Conservation (phyloP, 129 eudicot genomes). For the Artemisia argyi region DNA sequence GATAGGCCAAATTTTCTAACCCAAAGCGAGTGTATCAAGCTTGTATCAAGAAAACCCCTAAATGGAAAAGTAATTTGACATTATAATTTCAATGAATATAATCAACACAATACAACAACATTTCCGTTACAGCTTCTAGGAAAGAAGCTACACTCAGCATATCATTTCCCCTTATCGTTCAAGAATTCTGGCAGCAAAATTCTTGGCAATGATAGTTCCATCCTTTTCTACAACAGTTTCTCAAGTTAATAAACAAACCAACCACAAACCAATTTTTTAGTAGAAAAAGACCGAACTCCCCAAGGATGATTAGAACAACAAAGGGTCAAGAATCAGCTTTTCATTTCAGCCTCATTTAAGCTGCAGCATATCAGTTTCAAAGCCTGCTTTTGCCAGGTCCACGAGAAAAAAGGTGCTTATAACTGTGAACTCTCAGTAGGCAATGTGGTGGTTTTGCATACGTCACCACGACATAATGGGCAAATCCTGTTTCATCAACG, state of each 20-base stretch:
- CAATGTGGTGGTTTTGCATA: slow-evolving; percentile 43
- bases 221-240: slow-evolving; percentile 19
- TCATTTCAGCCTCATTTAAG: neutral
- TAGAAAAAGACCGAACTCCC: slow-evolving; percentile 31
- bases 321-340: slow-evolving; percentile 18
- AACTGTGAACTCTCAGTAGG: slow-evolving; percentile 20
- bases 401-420: slow-evolving; percentile 3
- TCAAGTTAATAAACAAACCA: slow-evolving; percentile 3
- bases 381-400: slow-evolving; percentile 15
- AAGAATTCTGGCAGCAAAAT: slow-evolving; percentile 30
- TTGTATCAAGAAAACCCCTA: neutral
- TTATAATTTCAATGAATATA: slow-evolving; percentile 8
- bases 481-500: slow-evolving; percentile 54
- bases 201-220: slow-evolving; percentile 15
- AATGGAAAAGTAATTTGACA: neutral
- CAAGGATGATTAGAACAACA: neutral
- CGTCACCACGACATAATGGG: slow-evolving; percentile 69
- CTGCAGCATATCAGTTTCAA: slow-evolving; percentile 13
- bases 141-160: slow-evolving; percentile 24
- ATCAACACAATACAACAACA: slow-evolving; percentile 24
- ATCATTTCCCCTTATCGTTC: slow-evolving; percentile 17
- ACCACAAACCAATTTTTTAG: slow-evolving; percentile 21
- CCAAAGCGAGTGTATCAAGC: slow-evolving; percentile 10
- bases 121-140: slow-evolving; percentile 7
- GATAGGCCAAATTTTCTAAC: neutral